Evolutionary conservation across 129 eudicot genomes (phyloP).

Genomic region (Pulicaria dysenterica): DNA sequence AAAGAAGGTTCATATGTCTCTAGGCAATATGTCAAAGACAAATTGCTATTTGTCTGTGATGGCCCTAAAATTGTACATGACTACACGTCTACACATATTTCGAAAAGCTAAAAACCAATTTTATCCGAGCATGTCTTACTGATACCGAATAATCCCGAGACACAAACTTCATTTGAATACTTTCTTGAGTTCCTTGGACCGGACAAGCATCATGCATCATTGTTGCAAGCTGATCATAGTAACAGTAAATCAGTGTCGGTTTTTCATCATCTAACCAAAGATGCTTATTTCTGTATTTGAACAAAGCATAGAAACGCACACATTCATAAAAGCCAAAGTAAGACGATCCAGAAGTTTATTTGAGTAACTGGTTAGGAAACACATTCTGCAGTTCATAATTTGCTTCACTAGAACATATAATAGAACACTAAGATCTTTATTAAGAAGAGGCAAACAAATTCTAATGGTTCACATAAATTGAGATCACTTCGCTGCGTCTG

Average conservation of each 20-base stretch:
- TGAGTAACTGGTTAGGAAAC: background rate
- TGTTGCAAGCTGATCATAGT: slow-evolving; percentile 62
- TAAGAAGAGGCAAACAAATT: background rate
- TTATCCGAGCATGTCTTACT: slow-evolving; percentile 7
- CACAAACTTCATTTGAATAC: slow-evolving; percentile 15
- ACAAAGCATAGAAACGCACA: background rate
- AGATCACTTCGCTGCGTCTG: slow-evolving; percentile 25
- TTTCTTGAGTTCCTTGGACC: slow-evolving; percentile 9
- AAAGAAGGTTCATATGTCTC: background rate
- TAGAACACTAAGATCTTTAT: background rate
- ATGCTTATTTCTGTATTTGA: background rate
- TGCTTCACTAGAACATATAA: background rate
- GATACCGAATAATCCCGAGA: background rate
- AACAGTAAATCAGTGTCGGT: slow-evolving; percentile 25
- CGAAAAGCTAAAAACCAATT: slow-evolving; percentile 13
- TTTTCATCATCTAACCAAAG: slow-evolving; percentile 5
- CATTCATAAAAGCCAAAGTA: background rate
- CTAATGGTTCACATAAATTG: slow-evolving; percentile 7
- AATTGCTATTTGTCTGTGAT: background rate
- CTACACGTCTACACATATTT: background rate
- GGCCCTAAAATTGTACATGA: slow-evolving; percentile 4
- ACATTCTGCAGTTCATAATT: background rate
- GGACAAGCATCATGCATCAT: slow-evolving; percentile 50
- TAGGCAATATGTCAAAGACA: background rate
- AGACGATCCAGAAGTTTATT: slow-evolving; percentile 8